Evolutionary conservation across 2,329 filamentous ascomycete genomes (phyloP).

Genomic region (Colletotrichum filicis): DNA sequence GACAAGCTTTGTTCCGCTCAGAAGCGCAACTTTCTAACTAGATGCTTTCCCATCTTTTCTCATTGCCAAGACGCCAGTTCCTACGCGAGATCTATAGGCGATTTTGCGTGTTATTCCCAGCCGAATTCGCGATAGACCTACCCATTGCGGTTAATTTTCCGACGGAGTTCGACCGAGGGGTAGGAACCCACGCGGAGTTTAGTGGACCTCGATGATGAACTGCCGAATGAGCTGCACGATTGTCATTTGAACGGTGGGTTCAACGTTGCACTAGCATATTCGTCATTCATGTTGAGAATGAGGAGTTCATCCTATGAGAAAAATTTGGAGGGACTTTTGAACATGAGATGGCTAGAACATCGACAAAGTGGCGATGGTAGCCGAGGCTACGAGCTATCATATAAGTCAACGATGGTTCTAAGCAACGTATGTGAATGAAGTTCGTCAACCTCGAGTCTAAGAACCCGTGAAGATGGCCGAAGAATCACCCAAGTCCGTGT

Average conservation of each 20-base stretch:
- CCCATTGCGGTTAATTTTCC: slow-evolving; percentile 5
- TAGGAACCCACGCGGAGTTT: background rate
- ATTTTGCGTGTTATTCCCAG: background rate
- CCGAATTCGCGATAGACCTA: background rate
- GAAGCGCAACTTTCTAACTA: background rate
- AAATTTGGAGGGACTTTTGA: background rate
- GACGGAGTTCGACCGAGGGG: background rate
- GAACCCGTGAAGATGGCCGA: slow-evolving; percentile 1
- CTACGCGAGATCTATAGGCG: background rate
- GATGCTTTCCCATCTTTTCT: background rate
- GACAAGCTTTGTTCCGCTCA: background rate
- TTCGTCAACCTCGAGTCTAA: background rate
- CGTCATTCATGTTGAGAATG: slow-evolving; percentile 26
- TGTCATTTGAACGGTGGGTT: slow-evolving; percentile 4
- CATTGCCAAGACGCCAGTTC: background rate
- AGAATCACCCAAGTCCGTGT: slow-evolving; percentile 10
- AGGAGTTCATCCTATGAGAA: background rate
- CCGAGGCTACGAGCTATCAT: background rate
- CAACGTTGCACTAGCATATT: slow-evolving; percentile 21
- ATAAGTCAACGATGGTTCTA: background rate
- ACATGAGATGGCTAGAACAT: background rate
- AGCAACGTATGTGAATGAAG: background rate
- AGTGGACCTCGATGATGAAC: background rate
- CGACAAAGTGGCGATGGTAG: background rate
- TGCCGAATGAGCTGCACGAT: slow-evolving; percentile 7